Conservation (phyloP, 768 basidiomycete genomes). For the Floccularia luteovirens region DNA sequence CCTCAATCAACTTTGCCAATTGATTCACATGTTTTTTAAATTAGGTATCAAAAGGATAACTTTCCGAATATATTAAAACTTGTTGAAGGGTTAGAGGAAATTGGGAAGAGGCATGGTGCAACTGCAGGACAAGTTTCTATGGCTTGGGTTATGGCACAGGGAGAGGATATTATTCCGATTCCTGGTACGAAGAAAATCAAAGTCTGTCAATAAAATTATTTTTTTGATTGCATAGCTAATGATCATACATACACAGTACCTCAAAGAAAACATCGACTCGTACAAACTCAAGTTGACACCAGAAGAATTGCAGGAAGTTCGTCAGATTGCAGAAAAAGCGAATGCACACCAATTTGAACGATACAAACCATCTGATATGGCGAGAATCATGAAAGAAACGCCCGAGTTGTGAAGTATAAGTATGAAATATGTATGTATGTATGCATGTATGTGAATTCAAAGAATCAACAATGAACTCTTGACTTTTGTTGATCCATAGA, state of each 20-base stretch:
- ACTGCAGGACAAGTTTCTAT: slow-evolving; percentile 39
- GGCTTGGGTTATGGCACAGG: slow-evolving; percentile 44
- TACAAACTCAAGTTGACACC: slow-evolving; percentile 21
- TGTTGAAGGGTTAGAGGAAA: slow-evolving; percentile 26
- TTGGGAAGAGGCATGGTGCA: slow-evolving; percentile 29
- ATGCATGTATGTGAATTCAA: too few relatives aligned
- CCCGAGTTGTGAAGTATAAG: too few relatives aligned
- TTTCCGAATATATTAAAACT: slow-evolving; percentile 39
- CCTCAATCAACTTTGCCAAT: too few relatives aligned
- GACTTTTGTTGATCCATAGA: too few relatives aligned
- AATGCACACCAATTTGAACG: slow-evolving; percentile 20
- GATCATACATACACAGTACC: slow-evolving; percentile 14
- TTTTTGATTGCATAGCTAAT: neutral
- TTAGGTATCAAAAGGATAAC: slow-evolving; percentile 29
- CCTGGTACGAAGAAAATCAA: slow-evolving; percentile 37
- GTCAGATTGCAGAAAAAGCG: slow-evolving; percentile 24
- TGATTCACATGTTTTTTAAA: slow-evolving; percentile 6
- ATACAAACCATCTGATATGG: too few relatives aligned
- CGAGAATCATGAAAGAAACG: too few relatives aligned
- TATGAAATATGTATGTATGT: too few relatives aligned
- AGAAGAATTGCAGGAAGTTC: slow-evolving; percentile 28
- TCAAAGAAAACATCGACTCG: slow-evolving; percentile 37
- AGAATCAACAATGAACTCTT: too few relatives aligned
- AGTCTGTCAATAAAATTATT: slow-evolving; percentile 10
- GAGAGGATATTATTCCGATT: slow-evolving; percentile 37